These are phyloP conservation scores for Haplosporangium sp. DNA, from an alignment of 371 early-diverging fungal species.

Conservation along the genomic window DNA sequence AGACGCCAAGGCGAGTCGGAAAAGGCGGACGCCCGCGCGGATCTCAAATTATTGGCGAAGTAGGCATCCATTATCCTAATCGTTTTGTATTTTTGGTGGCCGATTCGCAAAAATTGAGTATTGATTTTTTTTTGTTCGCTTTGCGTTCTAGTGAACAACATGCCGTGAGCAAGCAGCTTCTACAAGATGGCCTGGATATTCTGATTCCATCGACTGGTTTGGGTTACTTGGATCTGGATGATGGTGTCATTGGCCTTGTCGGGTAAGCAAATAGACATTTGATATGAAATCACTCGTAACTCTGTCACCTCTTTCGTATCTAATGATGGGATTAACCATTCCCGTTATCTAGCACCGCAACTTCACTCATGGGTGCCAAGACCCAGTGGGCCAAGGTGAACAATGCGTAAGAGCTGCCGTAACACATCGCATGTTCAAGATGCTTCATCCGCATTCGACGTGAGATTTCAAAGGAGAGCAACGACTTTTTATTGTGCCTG, in stretches of 20 bases:
- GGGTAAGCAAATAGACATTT: constrained; percentile 63
- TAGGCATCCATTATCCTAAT: too few relatives aligned
- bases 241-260: constrained; percentile 74
- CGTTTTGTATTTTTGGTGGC: too few relatives aligned
- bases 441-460: background rate
- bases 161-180: constrained; percentile 59
- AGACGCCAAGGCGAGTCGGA: constrained; percentile 27
- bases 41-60: constrained; percentile 26
- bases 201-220: constrained; percentile 69
- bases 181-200: constrained; percentile 71
- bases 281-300: too few relatives aligned
- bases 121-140: background rate
- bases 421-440: too few relatives aligned
- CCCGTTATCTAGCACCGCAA: constrained; percentile 21
- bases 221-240: constrained; percentile 64
- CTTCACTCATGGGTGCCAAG: constrained; percentile 54
- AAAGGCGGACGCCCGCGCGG: constrained; percentile 32
- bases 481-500: too few relatives aligned
- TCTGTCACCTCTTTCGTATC: background rate
- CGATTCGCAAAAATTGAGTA: too few relatives aligned
- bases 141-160: constrained; percentile 58
- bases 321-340: background rate
- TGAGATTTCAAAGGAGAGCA: too few relatives aligned
- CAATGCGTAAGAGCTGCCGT: constrained; percentile 14
- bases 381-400: constrained; percentile 55